phyloP scores from a whole-genome alignment of 352 stramenopile species.

The Plasmopara muralis region DNA sequence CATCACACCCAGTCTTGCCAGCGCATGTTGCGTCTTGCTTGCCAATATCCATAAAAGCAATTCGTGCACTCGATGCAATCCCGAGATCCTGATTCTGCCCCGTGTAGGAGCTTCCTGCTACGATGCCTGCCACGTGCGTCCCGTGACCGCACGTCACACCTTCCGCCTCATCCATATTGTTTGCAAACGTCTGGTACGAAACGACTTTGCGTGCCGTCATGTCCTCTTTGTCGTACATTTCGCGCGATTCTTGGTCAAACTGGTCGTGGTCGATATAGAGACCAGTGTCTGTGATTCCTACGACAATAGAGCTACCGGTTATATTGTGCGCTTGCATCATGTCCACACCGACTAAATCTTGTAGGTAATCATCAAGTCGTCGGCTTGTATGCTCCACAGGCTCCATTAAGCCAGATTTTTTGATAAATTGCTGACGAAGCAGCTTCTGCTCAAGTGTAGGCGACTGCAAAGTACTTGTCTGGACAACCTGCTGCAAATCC shows the following conservation, averaged over 20 bases:
- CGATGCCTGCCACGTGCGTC: constrained; percentile 82
- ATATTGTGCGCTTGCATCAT: constrained; percentile 58
- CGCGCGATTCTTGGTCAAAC: constrained; percentile 50
- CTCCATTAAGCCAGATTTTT: constrained; percentile 6
- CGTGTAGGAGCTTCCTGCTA: constrained; percentile 57
- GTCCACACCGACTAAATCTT: constrained; percentile 48
- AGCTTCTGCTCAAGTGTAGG: constrained; percentile 38
- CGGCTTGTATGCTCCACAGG: constrained; percentile 11
- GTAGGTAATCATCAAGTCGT: constrained; percentile 45
- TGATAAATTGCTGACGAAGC: constrained; percentile 12
- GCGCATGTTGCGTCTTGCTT: constrained; percentile 37
- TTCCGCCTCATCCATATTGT: constrained; percentile 58
- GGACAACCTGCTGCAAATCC: constrained; percentile 48
- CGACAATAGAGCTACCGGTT: constrained; percentile 51
- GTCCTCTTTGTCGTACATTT: constrained; percentile 55
- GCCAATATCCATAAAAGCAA: constrained; percentile 87
- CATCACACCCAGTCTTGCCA: constrained; percentile 30
- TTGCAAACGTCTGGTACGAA: constrained; percentile 75
- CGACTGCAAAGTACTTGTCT: constrained; percentile 27
- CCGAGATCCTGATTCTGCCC: constrained; percentile 37
- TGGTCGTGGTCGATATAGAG: constrained; percentile 78
- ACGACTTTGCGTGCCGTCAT: constrained; percentile 68
- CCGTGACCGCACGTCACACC: constrained; percentile 70
- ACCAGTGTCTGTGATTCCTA: constrained; percentile 69
- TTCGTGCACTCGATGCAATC: constrained; percentile 69